Conservation (phyloP, 176 grass and related monocot genomes). For the Typha latifolia region DNA sequence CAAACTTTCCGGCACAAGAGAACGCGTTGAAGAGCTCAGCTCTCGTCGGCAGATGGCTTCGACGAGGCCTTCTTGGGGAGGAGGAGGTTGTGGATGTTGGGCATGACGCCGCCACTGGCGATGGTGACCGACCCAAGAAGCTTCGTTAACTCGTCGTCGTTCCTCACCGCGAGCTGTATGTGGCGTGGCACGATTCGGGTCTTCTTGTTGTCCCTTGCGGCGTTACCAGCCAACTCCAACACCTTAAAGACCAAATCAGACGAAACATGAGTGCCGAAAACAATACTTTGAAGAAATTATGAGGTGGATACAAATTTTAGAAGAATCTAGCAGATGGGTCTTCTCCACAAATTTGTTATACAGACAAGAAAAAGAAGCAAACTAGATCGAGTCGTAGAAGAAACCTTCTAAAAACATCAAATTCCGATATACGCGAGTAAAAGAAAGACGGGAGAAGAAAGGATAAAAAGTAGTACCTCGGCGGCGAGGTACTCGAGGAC, state of each 20-base stretch:
- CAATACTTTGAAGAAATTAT: no score
- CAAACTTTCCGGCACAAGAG: no score
- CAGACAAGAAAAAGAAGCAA: no score
- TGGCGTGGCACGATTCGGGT: constrained; percentile 92
- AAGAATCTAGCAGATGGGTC: background rate
- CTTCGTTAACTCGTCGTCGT: constrained; percentile 91
- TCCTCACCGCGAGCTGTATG: constrained; percentile 92
- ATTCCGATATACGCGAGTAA: background rate
- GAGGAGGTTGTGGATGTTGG: constrained; percentile 98
- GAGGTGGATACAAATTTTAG: background rate
- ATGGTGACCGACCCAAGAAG: constrained; percentile 89
- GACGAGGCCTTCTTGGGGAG: constrained; percentile 80
- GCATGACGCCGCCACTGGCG: constrained; percentile 95
- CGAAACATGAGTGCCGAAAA: no score
- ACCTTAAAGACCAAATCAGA: constrained; percentile 29
- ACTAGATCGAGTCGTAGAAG: background rate
- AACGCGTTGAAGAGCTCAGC: no score
- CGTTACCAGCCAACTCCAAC: constrained; percentile 90
- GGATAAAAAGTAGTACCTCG: constrained; percentile 38
- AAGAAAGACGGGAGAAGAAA: background rate
- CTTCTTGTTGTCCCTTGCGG: constrained; percentile 96
- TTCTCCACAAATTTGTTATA: no score
- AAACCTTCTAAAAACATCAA: no score
- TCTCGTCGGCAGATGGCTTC: constrained; percentile 45
- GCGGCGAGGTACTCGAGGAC: constrained; percentile 96